Evolutionary conservation across 1,284 basidiomycete species (phyloP), one percentile per base, ranked within the genome.

Genomic region (Neolentinus lepideus): DNA sequence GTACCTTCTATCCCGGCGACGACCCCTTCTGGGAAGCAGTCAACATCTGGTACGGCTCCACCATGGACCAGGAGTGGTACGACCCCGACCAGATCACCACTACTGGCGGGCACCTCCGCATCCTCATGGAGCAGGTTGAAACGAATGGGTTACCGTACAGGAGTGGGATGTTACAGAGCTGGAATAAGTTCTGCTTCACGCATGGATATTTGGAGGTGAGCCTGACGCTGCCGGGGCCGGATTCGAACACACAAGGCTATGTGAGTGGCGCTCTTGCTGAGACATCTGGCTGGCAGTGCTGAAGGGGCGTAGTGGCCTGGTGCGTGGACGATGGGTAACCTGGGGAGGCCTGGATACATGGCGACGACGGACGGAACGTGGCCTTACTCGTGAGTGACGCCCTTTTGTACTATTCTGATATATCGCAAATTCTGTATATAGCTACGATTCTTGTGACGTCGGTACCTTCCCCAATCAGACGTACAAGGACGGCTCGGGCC

Each of bases 121-220:
- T 95, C 63, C 84, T 83, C 1, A 80, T 93, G 76, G 83, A 85
- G 57, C 73, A 78, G 35, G 69, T 75, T 1, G 62, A 72, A 6
- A 84, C 84, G 56, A 83, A 93, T 64, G 76, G 75, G 12, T 74
- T 92, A 59, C 75, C 80, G 57, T 93, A 87, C 68, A 76, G 79
- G 29, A 80, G 78, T 45, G 85, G 83, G 1, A 86, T 87, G 83
- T 63, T 88, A 1, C 81, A 84, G 66, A 78, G 74, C 57, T 90
- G 90, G 88, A 91, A 91, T 69, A 91, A 94, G 71, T 88, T 94
- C 67, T 95, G 92, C 68, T 95, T 94, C 70, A 85, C 82, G 2
- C 79, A 81, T 16, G 84, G 83, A 16, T 88, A 88, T 65, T 80
- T 90, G 54, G 84, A 85, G 69, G 85, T 82, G 51, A 68, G 64